A percentile compares a stretch with the other conserved stretches of the same genome.
Evolutionary conservation across 1,139 yeast species (phyloP).

Genomic region (Cylindricascospora bacillispora): DNA sequence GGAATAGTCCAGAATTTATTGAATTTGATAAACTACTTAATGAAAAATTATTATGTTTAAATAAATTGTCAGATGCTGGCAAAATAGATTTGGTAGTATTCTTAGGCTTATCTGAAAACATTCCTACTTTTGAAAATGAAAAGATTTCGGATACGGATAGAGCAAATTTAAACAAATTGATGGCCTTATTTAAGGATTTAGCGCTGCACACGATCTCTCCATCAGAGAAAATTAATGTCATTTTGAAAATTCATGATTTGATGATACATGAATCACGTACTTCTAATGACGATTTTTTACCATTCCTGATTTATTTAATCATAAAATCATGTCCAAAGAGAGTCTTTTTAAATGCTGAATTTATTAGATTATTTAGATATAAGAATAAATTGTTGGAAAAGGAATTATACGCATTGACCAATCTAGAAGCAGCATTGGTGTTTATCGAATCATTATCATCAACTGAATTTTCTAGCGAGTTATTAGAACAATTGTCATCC

Average conservation of each 20-base stretch:
- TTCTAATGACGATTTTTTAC: constrained; percentile 39
- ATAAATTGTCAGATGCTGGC: constrained; percentile 11
- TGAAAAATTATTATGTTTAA: constrained; percentile 14
- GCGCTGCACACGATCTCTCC: constrained; percentile 18
- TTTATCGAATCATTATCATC: constrained; percentile 38
- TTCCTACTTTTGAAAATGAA: constrained; percentile 6
- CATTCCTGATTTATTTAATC: constrained; percentile 39
- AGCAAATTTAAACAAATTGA: constrained; percentile 9
- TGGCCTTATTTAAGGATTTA: constrained; percentile 1
- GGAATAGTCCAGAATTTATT: constrained; percentile 22
- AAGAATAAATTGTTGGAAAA: constrained; percentile 35
- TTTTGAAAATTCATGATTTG: constrained; percentile 18
- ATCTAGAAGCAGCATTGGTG: constrained; percentile 49
- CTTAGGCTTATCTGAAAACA: constrained; percentile 11
- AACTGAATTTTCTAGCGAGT: constrained; percentile 28
- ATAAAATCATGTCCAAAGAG: constrained; percentile 32
- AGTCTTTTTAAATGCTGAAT: constrained; percentile 38
- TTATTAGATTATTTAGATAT: constrained; percentile 45
- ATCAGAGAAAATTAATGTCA: constrained; percentile 16
- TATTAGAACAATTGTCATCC: constrained; percentile 8
- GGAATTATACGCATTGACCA: constrained; percentile 46
- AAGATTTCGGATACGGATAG: constrained; percentile 7
- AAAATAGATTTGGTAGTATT: constrained; percentile 16
- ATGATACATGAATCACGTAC: constrained; percentile 15
- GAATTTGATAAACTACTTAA: constrained; percentile 19